Evolutionary conservation across 139 green algal genomes (phyloP).

Genomic region (Chloropicon primus): DNA sequence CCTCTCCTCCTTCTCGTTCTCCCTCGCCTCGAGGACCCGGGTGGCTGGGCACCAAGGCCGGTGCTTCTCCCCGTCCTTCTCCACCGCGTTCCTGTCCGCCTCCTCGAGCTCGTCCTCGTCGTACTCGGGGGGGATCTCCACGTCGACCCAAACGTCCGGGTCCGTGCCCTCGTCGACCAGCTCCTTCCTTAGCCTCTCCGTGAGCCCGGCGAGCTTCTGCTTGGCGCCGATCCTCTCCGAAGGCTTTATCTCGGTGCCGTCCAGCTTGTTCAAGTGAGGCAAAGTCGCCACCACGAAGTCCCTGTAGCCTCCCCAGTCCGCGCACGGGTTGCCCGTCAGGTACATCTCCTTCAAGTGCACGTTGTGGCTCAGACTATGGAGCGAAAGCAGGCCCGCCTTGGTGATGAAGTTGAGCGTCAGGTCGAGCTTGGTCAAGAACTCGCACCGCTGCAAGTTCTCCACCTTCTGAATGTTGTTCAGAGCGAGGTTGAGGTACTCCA

Average conservation of each 20-base stretch:
- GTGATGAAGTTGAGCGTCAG: constrained; percentile 80
- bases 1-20: constrained; percentile 8
- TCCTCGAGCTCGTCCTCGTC: constrained; percentile 35
- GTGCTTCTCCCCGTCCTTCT: constrained; percentile 48
- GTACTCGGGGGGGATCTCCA: constrained; percentile 4
- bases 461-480: constrained; percentile 79
- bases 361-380: constrained; percentile 9
- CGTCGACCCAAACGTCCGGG: constrained; percentile 8
- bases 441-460: constrained; percentile 76
- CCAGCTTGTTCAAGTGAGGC: constrained; percentile 45
- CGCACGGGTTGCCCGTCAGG: constrained; percentile 79
- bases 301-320: constrained; percentile 58
- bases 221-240: constrained; percentile 56
- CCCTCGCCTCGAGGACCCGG: constrained; percentile 52
- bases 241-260: constrained; percentile 48
- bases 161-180: constrained; percentile 41
- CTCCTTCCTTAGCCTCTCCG: constrained; percentile 33
- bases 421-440: constrained; percentile 77
- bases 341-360: constrained; percentile 45
- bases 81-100: constrained; percentile 36
- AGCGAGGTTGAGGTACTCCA: constrained; percentile 82
- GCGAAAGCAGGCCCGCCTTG: constrained; percentile 21
- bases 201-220: constrained; percentile 26
- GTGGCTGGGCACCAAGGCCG: constrained; percentile 65
- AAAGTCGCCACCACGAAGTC: constrained; percentile 64